Evolutionary conservation across 1,284 basidiomycete genomes (phyloP).

Genomic region (Anthracocystis panici-leucophaei): DNA sequence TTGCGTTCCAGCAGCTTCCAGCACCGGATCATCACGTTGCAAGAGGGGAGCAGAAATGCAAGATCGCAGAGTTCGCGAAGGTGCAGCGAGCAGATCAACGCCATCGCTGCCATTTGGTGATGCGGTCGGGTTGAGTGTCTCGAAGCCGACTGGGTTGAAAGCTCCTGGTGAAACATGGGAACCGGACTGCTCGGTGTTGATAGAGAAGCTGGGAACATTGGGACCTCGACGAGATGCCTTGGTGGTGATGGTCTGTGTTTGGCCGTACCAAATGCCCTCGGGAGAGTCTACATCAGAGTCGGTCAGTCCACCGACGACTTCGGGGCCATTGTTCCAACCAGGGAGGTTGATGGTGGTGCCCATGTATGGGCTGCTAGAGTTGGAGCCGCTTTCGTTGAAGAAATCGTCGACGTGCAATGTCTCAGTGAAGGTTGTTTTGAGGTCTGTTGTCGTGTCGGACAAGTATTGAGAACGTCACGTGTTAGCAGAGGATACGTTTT

Average conservation of each 20-base stretch:
- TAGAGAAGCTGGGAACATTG: conserved; percentile 28
- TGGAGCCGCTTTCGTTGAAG: conserved; percentile 38
- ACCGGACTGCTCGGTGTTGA: conserved; percentile 31
- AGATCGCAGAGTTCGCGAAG: conserved; percentile 37
- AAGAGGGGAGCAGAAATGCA: conserved; percentile 51
- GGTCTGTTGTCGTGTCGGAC: conserved; percentile 18
- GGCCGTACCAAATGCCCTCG: conserved; percentile 43
- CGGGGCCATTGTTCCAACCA: conserved; percentile 48
- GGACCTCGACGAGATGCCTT: conserved; percentile 23
- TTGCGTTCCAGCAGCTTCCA: conserved; percentile 30
- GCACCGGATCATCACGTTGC: conserved; percentile 39
- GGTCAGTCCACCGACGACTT: conserved; percentile 16
- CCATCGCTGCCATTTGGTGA: conserved; percentile 7
- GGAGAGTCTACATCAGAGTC: conserved; percentile 48
- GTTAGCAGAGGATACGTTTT: neutral
- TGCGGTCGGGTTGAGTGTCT: conserved; percentile 18
- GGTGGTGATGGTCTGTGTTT: conserved; percentile 23
- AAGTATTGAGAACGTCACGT: neutral
- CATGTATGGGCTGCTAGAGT: conserved; percentile 35
- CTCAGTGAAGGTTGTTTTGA: conserved; percentile 37
- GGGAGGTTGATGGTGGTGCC: conserved; percentile 47
- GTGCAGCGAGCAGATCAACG: conserved; percentile 20
- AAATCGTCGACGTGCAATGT: conserved; percentile 52
- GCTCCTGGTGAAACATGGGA: conserved; percentile 30
- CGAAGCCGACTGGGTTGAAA: conserved; percentile 10